Percentiles rank a stretch among this genome's conserved stretches.
phyloP scores from a whole-genome alignment of 2,329 filamentous ascomycete species.

The Pleoardoris graminearum region DNA sequence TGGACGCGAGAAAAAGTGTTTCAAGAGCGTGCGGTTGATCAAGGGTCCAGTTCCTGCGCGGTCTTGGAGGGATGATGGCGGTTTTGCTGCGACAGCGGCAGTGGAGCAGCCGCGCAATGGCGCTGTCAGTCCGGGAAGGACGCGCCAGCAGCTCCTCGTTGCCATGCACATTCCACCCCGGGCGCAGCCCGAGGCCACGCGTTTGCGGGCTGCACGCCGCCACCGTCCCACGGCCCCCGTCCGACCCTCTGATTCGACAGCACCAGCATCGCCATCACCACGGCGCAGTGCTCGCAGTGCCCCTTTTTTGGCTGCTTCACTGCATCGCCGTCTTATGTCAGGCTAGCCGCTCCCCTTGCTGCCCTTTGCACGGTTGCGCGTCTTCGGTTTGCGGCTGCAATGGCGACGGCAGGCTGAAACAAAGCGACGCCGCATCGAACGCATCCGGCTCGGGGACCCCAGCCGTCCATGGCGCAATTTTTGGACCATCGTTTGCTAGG shows the following conservation, averaged over 20 bases:
- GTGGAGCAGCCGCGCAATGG: slow-evolving; percentile 1
- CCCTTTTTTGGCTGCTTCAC: not conserved
- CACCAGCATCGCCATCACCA: not conserved
- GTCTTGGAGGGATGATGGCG: not conserved
- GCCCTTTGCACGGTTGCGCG: not conserved
- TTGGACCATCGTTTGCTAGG: slow-evolving; percentile 12
- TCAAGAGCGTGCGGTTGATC: slow-evolving; percentile 4
- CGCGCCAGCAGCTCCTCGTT: not conserved
- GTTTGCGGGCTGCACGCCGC: slow-evolving; percentile 7
- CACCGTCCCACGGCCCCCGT: not conserved
- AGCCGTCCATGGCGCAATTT: slow-evolving; percentile 21
- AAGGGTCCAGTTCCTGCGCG: not conserved
- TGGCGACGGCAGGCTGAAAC: slow-evolving; percentile 22
- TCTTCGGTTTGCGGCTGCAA: slow-evolving; percentile 19
- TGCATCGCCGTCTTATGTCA: slow-evolving; percentile 5
- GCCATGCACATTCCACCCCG: slow-evolving; percentile 5
- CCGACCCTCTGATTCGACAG: not conserved
- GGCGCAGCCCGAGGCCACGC: slow-evolving; percentile 10
- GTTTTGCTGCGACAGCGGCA: slow-evolving; percentile 1
- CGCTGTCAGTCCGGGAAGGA: not conserved
- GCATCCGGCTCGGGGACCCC: slow-evolving; percentile 19
- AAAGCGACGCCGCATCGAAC: slow-evolving; percentile 14
- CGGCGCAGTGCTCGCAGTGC: not conserved
- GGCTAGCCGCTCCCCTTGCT: not conserved
- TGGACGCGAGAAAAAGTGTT: slow-evolving; percentile 1